phyloP scores from a whole-genome alignment of 495 filamentous ascomycete genomes.

The Rhypophila decipiens region DNA sequence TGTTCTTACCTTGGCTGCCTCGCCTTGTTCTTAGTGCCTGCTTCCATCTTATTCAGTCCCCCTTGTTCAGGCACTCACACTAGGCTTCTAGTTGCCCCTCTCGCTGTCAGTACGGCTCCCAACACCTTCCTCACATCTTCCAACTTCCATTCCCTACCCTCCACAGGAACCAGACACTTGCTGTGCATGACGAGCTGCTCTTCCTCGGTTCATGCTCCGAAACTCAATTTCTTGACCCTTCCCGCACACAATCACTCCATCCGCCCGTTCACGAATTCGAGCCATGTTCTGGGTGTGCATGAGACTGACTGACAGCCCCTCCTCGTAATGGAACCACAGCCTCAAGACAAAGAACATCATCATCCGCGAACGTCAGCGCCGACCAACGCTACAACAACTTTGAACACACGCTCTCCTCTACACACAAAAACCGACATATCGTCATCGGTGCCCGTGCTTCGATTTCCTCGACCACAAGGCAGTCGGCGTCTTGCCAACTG shows the following conservation, averaged over 20 bases:
- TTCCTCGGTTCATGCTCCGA: too few relatives aligned
- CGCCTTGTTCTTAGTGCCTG: too few relatives aligned
- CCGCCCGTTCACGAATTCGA: constrained; percentile 9
- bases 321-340: constrained; percentile 42
- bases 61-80: neutral
- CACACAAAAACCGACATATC: constrained; percentile 13
- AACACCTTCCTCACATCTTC: neutral
- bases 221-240: too few relatives aligned
- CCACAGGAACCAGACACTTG: too few relatives aligned
- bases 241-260: too few relatives aligned
- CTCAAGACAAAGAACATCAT: constrained; percentile 1
- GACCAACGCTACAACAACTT: constrained; percentile 3
- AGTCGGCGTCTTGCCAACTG: constrained; percentile 45
- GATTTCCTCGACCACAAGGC: constrained; percentile 43
- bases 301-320: constrained; percentile 26
- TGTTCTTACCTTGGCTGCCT: too few relatives aligned
- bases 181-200: neutral
- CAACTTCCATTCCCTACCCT: neutral
- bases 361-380: constrained; percentile 1
- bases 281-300: constrained; percentile 29
- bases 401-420: too few relatives aligned
- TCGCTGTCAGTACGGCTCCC: constrained; percentile 1
- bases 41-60: constrained; percentile 1
- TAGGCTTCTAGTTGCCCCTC: constrained; percentile 4
- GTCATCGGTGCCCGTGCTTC: constrained; percentile 34